These are phyloP conservation scores for Coemansia sp. DNA, from an alignment of 192 early-diverging fungal genomes.

Conservation along the genomic window DNA sequence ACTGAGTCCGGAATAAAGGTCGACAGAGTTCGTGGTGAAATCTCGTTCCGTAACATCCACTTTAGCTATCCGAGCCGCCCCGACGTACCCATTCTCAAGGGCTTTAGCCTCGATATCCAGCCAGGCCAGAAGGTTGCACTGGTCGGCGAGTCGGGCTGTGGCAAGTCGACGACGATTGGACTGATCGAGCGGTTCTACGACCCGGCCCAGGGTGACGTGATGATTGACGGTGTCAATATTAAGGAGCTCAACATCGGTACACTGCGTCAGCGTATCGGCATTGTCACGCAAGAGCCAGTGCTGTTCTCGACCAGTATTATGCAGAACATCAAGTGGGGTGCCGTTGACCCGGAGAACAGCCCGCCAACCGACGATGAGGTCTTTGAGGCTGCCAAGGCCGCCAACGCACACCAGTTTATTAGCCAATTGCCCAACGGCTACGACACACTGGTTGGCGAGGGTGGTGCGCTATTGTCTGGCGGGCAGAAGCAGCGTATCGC, in stretches of 20 bases:
- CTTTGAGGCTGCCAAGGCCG: slow-evolving; percentile 64
- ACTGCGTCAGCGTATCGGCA: slow-evolving; percentile 84
- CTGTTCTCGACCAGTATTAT: slow-evolving; percentile 78
- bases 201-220: slow-evolving; percentile 59
- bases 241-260: slow-evolving; percentile 76
- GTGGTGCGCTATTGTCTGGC: slow-evolving; percentile 78
- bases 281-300: slow-evolving; percentile 91
- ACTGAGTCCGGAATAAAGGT: slow-evolving; percentile 37
- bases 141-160: slow-evolving; percentile 85
- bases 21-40: slow-evolving; percentile 60
- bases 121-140: slow-evolving; percentile 86
- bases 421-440: slow-evolving; percentile 71
- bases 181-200: slow-evolving; percentile 90
- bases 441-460: slow-evolving; percentile 87
- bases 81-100: slow-evolving; percentile 78
- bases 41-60: slow-evolving; percentile 75
- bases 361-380: slow-evolving; percentile 75
- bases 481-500: slow-evolving; percentile 97
- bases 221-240: slow-evolving; percentile 76
- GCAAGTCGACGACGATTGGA: slow-evolving; percentile 84
- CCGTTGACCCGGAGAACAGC: slow-evolving; percentile 55
- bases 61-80: slow-evolving; percentile 87
- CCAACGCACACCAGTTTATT: slow-evolving; percentile 80
- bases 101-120: slow-evolving; percentile 72
- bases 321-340: slow-evolving; percentile 81